These are phyloP conservation scores for Plasmodium malariae DNA, from an alignment of 169 alveolate genomes.

Conservation along the genomic window DNA sequence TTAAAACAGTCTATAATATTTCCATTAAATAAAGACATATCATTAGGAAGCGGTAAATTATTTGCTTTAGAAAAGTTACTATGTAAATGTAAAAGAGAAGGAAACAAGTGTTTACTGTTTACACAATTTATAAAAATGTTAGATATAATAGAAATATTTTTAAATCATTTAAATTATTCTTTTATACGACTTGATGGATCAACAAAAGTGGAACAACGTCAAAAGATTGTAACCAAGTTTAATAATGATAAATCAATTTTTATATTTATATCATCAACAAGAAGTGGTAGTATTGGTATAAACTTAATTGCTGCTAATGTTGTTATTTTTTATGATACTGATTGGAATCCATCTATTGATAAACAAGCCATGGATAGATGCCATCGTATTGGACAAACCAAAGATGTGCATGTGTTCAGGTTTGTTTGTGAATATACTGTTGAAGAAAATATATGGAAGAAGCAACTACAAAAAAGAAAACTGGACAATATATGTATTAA, in stretches of 20 bases:
- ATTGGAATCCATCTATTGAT: constrained; percentile 99
- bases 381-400: constrained; percentile 98
- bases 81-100: constrained; percentile 91
- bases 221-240: constrained; percentile 95
- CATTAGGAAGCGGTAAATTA: constrained; percentile 97
- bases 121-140: constrained; percentile 98
- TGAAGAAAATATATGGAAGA: constrained; percentile 98
- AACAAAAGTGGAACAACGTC: constrained; percentile 96
- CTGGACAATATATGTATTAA: constrained; percentile 97
- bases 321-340: constrained; percentile 99
- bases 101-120: constrained; percentile 95
- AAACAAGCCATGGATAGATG: constrained; percentile 99
- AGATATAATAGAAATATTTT: constrained; percentile 96
- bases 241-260: constrained; percentile 95
- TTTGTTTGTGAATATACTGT: constrained; percentile 96
- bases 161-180: constrained; percentile 95
- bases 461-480: constrained; percentile 96
- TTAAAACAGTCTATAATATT: constrained; percentile 80
- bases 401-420: constrained; percentile 97
- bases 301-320: constrained; percentile 99
- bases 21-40: constrained; percentile 87
- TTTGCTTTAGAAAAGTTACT: constrained; percentile 89
- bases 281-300: constrained; percentile 99
- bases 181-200: constrained; percentile 98
- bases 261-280: constrained; percentile 97